Conservation (phyloP, 2,329 filamentous ascomycete species). For the Cladobotryum protrusum region DNA sequence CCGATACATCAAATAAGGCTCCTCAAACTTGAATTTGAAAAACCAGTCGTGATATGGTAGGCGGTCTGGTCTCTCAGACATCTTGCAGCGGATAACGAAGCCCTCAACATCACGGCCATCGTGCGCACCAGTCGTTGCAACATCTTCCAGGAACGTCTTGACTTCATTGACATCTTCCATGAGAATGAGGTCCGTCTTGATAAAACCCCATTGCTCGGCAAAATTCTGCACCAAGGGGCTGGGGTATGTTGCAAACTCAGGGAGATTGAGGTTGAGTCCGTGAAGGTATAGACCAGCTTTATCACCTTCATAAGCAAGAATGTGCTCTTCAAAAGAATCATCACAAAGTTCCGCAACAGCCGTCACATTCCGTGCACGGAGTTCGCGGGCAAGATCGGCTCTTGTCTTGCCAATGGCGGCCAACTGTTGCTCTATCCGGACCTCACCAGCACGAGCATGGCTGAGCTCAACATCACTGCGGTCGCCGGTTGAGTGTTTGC, state of each 20-base stretch:
- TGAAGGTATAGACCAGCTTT: slow-evolving; percentile 89
- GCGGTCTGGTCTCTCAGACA: slow-evolving; percentile 42
- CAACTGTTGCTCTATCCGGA: slow-evolving; percentile 75
- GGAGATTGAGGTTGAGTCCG: slow-evolving; percentile 92
- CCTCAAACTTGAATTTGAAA: slow-evolving; percentile 99
- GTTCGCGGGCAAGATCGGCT: slow-evolving; percentile 66
- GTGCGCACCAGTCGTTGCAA: slow-evolving; percentile 83
- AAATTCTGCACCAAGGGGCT: slow-evolving; percentile 80
- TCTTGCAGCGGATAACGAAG: slow-evolving; percentile 89
- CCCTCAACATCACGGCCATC: slow-evolving; percentile 91
- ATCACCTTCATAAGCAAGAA: slow-evolving; percentile 78
- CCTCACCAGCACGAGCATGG: slow-evolving; percentile 79
- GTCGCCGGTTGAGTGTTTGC: slow-evolving; percentile 90
- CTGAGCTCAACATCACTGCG: slow-evolving; percentile 66
- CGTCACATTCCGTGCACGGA: slow-evolving; percentile 79
- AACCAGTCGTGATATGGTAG: slow-evolving; percentile 84
- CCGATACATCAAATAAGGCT: slow-evolving; percentile 96
- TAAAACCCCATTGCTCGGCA: slow-evolving; percentile 89
- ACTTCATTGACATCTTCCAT: slow-evolving; percentile 70
- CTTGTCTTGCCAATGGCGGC: slow-evolving; percentile 69
- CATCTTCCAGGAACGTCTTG: slow-evolving; percentile 72
- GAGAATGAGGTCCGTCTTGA: slow-evolving; percentile 73
- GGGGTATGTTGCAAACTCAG: slow-evolving; percentile 82
- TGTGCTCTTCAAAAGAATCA: slow-evolving; percentile 93
- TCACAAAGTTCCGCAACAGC: slow-evolving; percentile 95